Percentiles rank a stretch among this genome's conserved stretches.
phyloP scores from a whole-genome alignment of 805 yeast genomes.

The Clavispora carvajalis region DNA sequence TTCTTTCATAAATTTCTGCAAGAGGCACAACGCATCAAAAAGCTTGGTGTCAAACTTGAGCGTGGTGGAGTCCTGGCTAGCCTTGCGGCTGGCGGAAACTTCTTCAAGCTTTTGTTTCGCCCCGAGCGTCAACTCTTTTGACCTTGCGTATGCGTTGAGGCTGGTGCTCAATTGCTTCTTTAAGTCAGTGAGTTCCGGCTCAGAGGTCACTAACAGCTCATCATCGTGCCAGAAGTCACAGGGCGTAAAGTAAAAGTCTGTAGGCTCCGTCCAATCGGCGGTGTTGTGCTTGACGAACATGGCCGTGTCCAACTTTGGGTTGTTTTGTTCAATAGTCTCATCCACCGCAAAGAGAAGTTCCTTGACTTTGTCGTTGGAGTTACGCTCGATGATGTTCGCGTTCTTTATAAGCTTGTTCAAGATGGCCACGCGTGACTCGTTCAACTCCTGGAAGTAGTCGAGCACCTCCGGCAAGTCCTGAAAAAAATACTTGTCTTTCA shows the following conservation, averaged over 20 bases:
- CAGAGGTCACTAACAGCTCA: conserved; percentile 59
- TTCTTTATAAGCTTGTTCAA: conserved; percentile 63
- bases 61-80: conserved; percentile 33
- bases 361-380: conserved; percentile 40
- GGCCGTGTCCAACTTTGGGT: conserved; percentile 69
- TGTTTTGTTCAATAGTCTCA: conserved; percentile 59
- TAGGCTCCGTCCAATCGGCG: conserved; percentile 75
- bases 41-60: conserved; percentile 51
- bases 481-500: conserved; percentile 87
- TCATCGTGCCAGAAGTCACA: conserved; percentile 97
- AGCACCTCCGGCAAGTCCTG: conserved; percentile 90
- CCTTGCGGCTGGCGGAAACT: conserved; percentile 31
- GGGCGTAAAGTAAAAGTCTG: conserved; percentile 79
- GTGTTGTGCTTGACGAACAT: conserved; percentile 91
- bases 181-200: conserved; percentile 52
- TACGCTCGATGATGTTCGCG: conserved; percentile 57
- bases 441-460: conserved; percentile 78
- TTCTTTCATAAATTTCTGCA: conserved; percentile 61
- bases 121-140: conserved; percentile 39
- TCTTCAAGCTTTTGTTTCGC: conserved; percentile 49
- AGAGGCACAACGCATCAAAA: conserved; percentile 43
- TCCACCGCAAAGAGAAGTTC: conserved; percentile 49
- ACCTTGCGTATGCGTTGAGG: conserved; percentile 31
- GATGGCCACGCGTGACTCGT: conserved; percentile 69
- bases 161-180: conserved; percentile 45